Evolutionary conservation across 2,329 filamentous ascomycete genomes (phyloP).

Genomic region (Aspergillus nomiae): DNA sequence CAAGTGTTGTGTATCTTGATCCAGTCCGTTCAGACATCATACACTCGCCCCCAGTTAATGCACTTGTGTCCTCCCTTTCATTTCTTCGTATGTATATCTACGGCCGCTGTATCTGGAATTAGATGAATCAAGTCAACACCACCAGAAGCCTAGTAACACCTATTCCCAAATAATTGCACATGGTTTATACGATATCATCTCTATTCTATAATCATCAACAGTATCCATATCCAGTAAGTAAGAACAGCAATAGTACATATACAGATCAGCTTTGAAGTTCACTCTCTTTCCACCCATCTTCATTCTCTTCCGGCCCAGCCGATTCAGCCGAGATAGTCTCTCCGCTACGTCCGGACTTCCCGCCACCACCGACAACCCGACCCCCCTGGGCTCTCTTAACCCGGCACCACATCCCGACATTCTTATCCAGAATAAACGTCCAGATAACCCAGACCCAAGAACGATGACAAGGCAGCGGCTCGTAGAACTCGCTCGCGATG

Average conservation of each 20-base stretch:
- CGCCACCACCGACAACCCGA: constrained; percentile 55
- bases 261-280: constrained; percentile 64
- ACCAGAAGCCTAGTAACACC: background rate
- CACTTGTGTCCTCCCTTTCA: background rate
- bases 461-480: constrained; percentile 78
- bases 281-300: constrained; percentile 65
- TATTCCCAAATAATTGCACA: background rate
- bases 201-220: background rate
- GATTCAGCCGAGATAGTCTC: constrained; percentile 47
- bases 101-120: background rate
- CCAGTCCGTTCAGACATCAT: background rate
- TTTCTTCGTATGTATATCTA: background rate
- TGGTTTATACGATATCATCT: constrained; percentile 8
- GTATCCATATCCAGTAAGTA: background rate
- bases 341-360: constrained; percentile 41
- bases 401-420: constrained; percentile 85
- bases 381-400: constrained; percentile 88
- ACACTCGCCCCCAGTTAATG: background rate
- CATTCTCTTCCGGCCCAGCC: constrained; percentile 49
- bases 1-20: background rate
- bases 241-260: background rate
- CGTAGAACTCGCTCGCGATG: constrained; percentile 89
- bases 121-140: background rate
- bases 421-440: constrained; percentile 90
- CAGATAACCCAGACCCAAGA: constrained; percentile 94